phyloP scores from a whole-genome alignment of 129 eudicot genomes.

The Centella asiatica region DNA sequence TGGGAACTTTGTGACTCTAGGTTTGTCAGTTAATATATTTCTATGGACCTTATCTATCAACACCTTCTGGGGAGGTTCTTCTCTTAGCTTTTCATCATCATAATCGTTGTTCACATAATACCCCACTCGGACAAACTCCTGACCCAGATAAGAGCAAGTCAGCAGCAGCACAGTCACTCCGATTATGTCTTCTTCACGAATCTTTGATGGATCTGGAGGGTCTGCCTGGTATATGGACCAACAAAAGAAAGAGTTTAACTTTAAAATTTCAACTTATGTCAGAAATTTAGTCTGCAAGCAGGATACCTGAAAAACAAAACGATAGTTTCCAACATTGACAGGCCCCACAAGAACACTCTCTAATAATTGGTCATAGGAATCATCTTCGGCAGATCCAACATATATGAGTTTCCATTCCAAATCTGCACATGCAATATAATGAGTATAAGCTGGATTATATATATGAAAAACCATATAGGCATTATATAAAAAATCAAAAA shows the following conservation, averaged over 20 bases:
- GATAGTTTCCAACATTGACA: slow-evolving; percentile 86
- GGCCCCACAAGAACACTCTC: slow-evolving; percentile 98
- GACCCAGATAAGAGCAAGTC: slow-evolving; percentile 86
- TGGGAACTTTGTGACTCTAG: slow-evolving; percentile 85
- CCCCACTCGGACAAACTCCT: slow-evolving; percentile 86
- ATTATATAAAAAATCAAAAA: not conserved
- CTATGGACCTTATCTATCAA: slow-evolving; percentile 70
- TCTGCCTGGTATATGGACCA: slow-evolving; percentile 52
- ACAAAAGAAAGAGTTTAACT: not conserved
- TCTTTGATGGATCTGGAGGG: slow-evolving; percentile 88
- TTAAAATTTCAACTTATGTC: not conserved
- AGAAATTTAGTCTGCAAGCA: not conserved
- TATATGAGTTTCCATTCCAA: slow-evolving; percentile 92
- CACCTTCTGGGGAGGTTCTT: slow-evolving; percentile 83
- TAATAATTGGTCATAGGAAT: slow-evolving; percentile 78
- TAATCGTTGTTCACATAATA: slow-evolving; percentile 89
- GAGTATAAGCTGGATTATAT: slow-evolving; percentile 1
- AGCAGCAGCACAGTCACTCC: slow-evolving; percentile 85
- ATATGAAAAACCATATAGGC: not conserved
- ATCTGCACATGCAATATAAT: slow-evolving; percentile 37
- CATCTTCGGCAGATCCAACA: slow-evolving; percentile 98
- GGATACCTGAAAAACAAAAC: slow-evolving; percentile 85
- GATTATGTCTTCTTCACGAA: slow-evolving; percentile 83
- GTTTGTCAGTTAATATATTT: slow-evolving; percentile 71
- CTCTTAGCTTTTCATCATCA: slow-evolving; percentile 69